Percentiles rank a stretch among this genome's conserved stretches.
phyloP scores from a whole-genome alignment of 345 rosid species.

The Acer negundo region DNA sequence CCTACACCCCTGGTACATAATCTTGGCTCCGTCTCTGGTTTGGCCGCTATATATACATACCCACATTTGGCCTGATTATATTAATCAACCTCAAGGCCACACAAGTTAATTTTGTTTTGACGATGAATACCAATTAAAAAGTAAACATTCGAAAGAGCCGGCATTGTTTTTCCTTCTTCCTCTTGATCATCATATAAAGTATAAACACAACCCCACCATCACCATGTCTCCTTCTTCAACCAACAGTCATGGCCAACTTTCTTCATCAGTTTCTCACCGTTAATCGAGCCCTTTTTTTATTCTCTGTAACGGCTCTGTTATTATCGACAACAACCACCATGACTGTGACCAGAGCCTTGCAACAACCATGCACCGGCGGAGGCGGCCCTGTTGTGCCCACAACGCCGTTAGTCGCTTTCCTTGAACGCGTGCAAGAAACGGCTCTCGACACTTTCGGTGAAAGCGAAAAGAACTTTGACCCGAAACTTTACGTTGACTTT shows the following conservation, averaged over 20 bases:
- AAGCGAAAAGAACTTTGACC: conserved; percentile 46
- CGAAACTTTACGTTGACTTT: conserved; percentile 69
- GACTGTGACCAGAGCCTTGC: not conserved
- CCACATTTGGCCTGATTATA: no score
- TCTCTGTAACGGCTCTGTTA: not conserved
- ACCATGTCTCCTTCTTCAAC: not conserved
- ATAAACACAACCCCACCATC: not conserved
- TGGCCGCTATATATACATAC: no score
- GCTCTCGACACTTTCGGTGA: conserved; percentile 51
- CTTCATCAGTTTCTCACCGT: not conserved
- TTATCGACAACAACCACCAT: not conserved
- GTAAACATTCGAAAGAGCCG: not conserved
- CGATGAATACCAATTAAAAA: no score
- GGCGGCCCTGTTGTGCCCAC: conserved; percentile 37
- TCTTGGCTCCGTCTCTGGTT: no score
- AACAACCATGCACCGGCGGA: conserved; percentile 6
- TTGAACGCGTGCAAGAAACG: conserved; percentile 63
- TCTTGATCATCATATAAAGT: not conserved
- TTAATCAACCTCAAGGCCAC: no score
- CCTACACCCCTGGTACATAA: no score
- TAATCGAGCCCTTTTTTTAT: not conserved
- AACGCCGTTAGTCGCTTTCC: conserved; percentile 51
- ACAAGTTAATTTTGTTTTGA: no score
- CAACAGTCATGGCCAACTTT: not conserved
- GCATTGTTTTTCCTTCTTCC: not conserved